Evolutionary conservation across 805 yeast genomes (phyloP).

Genomic region (Saccharomycopsis guyanensis): DNA sequence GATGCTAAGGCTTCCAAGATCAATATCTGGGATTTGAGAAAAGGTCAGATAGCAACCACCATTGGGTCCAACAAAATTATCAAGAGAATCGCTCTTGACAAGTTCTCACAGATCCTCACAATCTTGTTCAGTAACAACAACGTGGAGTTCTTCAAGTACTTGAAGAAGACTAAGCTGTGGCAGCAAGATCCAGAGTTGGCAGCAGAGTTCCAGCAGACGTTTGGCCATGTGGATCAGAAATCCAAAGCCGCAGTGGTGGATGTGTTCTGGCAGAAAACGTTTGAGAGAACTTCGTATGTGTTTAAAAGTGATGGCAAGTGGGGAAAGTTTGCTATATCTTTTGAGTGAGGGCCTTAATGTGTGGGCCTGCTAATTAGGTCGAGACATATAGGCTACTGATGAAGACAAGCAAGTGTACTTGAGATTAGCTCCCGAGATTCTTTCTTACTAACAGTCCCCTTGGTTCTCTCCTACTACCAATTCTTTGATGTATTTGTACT

Average conservation of each 20-base stretch:
- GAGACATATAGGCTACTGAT: no score
- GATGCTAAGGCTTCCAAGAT: constrained; percentile 23
- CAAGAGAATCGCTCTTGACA: constrained; percentile 14
- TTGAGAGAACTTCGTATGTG: constrained; percentile 16
- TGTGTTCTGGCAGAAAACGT: constrained; percentile 18
- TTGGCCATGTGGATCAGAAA: neutral
- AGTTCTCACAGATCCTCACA: constrained; percentile 15
- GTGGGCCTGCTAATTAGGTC: no score
- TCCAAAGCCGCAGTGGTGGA: constrained; percentile 1
- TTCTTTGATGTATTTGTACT: no score
- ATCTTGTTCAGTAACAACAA: constrained; percentile 10
- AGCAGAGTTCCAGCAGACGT: constrained; percentile 2
- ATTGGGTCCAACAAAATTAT: constrained; percentile 12
- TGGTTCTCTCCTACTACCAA: no score
- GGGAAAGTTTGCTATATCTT: constrained; percentile 20
- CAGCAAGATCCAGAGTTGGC: constrained; percentile 6
- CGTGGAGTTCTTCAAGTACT: constrained; percentile 17
- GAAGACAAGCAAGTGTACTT: no score
- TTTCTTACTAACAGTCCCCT: no score
- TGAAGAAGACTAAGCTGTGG: constrained; percentile 21
- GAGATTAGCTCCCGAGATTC: no score
- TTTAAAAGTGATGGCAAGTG: constrained; percentile 15
- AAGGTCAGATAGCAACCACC: constrained; percentile 23
- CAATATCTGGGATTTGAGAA: constrained; percentile 45
- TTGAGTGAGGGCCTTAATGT: constrained; percentile 9